Percentiles rank a stretch among this genome's conserved stretches.
Conservation (phyloP, 2,329 filamentous ascomycete species). For the Talaromyces sp. region DNA sequence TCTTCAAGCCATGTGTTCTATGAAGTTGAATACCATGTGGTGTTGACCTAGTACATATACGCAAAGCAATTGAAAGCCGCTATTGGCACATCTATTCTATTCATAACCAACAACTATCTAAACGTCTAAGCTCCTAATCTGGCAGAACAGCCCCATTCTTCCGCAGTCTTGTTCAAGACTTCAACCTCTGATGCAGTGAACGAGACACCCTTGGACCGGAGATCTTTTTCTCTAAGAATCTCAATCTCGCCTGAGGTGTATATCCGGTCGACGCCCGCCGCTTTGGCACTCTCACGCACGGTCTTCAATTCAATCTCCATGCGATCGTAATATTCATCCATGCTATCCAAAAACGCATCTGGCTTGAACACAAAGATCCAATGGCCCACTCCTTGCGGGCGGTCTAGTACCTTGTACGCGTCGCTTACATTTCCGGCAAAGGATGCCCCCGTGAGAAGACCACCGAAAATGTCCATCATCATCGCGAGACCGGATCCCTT, state of each 20-base stretch:
- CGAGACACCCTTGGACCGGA: neutral
- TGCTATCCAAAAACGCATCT: neutral
- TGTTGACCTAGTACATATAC: no score
- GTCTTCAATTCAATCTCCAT: neutral
- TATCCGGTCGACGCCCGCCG: neutral
- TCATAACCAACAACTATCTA: neutral
- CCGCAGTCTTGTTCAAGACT: neutral
- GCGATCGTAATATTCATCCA: neutral
- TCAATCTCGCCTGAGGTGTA: neutral
- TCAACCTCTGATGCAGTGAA: neutral
- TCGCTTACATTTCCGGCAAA: slow-evolving; percentile 3
- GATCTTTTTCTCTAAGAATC: neutral
- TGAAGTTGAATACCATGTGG: neutral
- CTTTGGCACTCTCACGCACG: neutral
- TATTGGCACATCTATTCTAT: neutral
- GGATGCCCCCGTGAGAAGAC: neutral
- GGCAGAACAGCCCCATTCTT: neutral
- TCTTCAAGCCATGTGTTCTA: neutral
- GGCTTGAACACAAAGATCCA: slow-evolving; percentile 1
- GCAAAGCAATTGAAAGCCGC: no score
- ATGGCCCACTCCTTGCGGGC: slow-evolving; percentile 2
- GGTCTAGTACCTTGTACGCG: slow-evolving; percentile 1
- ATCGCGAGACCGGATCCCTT: slow-evolving; percentile 13
- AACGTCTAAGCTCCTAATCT: neutral
- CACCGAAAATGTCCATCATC: slow-evolving; percentile 8